Evolutionary conservation across 306 rosid genomes (phyloP).

Genomic region (Fagus crenata): DNA sequence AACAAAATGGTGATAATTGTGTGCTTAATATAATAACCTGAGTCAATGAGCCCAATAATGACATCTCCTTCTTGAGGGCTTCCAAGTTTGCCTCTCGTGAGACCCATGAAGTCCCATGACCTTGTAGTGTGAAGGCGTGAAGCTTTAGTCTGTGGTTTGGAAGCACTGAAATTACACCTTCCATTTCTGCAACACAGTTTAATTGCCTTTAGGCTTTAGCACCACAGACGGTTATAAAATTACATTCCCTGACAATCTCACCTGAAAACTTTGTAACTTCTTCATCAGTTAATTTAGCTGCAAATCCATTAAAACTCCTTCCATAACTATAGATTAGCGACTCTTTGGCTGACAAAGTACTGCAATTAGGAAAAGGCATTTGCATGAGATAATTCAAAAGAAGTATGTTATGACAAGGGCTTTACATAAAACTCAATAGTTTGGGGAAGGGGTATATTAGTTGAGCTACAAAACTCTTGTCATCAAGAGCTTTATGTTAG

Average conservation of each 20-base stretch:
- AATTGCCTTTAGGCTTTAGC: neutral
- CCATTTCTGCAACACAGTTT: slow-evolving; percentile 25
- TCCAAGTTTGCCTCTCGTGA: neutral
- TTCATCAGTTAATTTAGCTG: slow-evolving; percentile 37
- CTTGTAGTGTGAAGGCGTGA: neutral
- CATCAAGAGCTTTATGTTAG: too few species aligned
- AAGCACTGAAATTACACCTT: slow-evolving; percentile 38
- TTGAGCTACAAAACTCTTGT: too few species aligned
- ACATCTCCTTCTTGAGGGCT: slow-evolving; percentile 14
- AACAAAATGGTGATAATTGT: neutral
- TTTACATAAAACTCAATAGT: too few species aligned
- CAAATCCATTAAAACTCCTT: slow-evolving; percentile 38
- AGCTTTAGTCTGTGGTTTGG: slow-evolving; percentile 35
- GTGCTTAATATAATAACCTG: slow-evolving; percentile 7
- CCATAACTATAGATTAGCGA: slow-evolving; percentile 38
- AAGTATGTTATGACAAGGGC: neutral
- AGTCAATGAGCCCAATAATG: slow-evolving; percentile 36
- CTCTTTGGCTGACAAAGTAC: slow-evolving; percentile 24
- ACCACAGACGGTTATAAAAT: neutral
- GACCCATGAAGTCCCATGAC: too few species aligned
- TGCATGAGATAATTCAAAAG: neutral
- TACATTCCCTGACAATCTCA: neutral
- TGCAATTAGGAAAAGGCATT: neutral
- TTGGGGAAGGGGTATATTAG: too few species aligned
- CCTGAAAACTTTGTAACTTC: slow-evolving; percentile 36